Percentiles rank a stretch among this genome's conserved stretches.
phyloP scores from a whole-genome alignment of 352 stramenopile genomes.

The Globisporangium emineosum region DNA sequence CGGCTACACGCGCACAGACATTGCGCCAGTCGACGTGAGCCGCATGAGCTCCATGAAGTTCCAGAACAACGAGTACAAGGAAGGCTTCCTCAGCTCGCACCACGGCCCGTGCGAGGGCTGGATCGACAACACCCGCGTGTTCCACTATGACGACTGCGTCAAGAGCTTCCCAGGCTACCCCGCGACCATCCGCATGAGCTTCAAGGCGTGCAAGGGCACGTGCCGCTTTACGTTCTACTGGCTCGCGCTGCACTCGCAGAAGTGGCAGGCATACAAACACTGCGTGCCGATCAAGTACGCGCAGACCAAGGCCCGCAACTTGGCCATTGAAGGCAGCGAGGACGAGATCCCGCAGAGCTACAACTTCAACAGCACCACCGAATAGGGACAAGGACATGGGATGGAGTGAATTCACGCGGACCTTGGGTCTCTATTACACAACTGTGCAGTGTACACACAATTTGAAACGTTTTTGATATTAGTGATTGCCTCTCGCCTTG shows the following conservation, averaged over 20 bases:
- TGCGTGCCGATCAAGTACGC: neutral
- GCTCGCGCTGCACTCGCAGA: slow-evolving; percentile 10
- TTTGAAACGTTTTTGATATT: no score
- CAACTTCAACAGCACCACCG: neutral
- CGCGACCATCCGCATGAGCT: slow-evolving; percentile 47
- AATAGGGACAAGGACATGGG: neutral
- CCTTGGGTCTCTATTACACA: no score
- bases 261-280: slow-evolving; percentile 14
- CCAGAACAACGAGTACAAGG: slow-evolving; percentile 41
- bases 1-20: slow-evolving; percentile 26
- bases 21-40: slow-evolving; percentile 30
- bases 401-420: neutral
- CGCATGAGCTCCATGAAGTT: slow-evolving; percentile 35
- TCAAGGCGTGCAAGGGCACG: slow-evolving; percentile 38
- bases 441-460: neutral
- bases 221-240: slow-evolving; percentile 57
- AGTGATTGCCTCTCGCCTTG: no score
- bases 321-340: neutral
- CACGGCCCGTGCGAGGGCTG: slow-evolving; percentile 44
- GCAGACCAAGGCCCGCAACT: neutral
- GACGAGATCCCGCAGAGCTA: neutral
- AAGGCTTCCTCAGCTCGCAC: slow-evolving; percentile 32
- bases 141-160: slow-evolving; percentile 46
- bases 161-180: slow-evolving; percentile 34
- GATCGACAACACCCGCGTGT: slow-evolving; percentile 42